Base-by-base conservation (phyloP, 2,329 filamentous ascomycete genomes). In the Aspergillus sclerotialis region DNA sequence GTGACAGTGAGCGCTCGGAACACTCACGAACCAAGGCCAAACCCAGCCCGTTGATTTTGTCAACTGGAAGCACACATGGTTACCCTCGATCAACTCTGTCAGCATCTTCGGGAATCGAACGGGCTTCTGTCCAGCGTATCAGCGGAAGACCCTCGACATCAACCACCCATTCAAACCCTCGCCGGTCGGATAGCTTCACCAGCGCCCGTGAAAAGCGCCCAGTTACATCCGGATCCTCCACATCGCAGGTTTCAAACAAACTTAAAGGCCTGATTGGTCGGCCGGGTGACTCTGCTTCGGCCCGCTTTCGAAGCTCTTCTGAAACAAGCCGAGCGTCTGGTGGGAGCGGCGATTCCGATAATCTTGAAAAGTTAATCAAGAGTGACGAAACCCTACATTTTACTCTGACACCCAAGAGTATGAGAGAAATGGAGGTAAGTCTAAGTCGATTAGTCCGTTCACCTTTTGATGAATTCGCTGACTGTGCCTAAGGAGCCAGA, bases 311-410 rank as follows among this genome's bases (percentile, higher is more conserved):
- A 14, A 58, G 49, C 30, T 62, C 58, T 27, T 63, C 58, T 10
- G 59, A 64, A 24, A 53, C 56, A 8, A 60, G 52, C 35, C 47
- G 52, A 28, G 49, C 39, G 28, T 56, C 53, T 26, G 46, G 42
- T 28, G 38, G 33, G 5, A 55, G 48, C 25, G 49, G 42, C 23
- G 55, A 56, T 14, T 56, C 55, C 12, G 35, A 76, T 7, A 76
- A 83, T 47, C 82, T 92, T 50, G 85, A 92, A 52, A 75, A 88
- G 47, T 69, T 90, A 32, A 89, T 92, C 42, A 78, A 84, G 37
- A 88, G 84, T 56, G 82, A 87, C 48, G 78, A 88, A 53, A 90
- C 85, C 1, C 80, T 90, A 28, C 84, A 85, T 48, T 90, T 83
- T 56, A 90, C 85, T 2, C 68, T 90, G 17, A 92, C 85, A 0